Base-by-base conservation (phyloP, 164 flowering plant genomes). In the Chloranthus sessilifolius region DNA sequence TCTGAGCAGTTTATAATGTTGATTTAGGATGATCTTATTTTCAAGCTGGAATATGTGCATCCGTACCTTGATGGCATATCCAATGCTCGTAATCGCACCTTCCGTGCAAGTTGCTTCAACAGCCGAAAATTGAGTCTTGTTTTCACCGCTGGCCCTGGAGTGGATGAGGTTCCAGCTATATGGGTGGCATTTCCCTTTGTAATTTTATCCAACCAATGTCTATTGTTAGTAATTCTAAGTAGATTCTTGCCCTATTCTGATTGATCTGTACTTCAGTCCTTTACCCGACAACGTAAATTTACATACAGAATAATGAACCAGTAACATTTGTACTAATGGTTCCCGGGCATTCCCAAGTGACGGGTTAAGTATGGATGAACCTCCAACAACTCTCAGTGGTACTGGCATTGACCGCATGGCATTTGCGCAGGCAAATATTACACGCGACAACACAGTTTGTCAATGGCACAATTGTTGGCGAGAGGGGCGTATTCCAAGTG, bases 301-400 rank as follows among this genome's bases (percentile, higher is more conserved):
- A 89, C 91, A 5, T 94, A 89, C 73, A 97, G 99, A 24, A 69
- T 89, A 37, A 97, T 94, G 63, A 72, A 82, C 91, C 67, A 94
- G 95, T 52, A 79, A 86, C 64, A 77, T 94, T 59, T 68, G 90
- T 65, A 61, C 82, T 27, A 60, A 69, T 76, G 99, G 99, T 46
- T 95, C 84, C 60, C 66, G 99, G 61, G 77, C 84, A 45, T 71
- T 94, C 68, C 91, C 96, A 10, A 87, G 80, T 67, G 96, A 96
- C 27, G 95, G 88, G 56, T 74, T 87, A 48, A 85, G 90, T 64
- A 81, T 87, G 26, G 99, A 89, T 73, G 99, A 97, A 28, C 99
- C 99, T 53, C 97, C 97, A 23, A 94, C 97, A 20, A 89, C 99
- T 7, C 87, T 94, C 43, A 89, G 99, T 56, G 99, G 95, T 26